Conservation (phyloP, 345 rosid species). For the Populus davidiana region DNA sequence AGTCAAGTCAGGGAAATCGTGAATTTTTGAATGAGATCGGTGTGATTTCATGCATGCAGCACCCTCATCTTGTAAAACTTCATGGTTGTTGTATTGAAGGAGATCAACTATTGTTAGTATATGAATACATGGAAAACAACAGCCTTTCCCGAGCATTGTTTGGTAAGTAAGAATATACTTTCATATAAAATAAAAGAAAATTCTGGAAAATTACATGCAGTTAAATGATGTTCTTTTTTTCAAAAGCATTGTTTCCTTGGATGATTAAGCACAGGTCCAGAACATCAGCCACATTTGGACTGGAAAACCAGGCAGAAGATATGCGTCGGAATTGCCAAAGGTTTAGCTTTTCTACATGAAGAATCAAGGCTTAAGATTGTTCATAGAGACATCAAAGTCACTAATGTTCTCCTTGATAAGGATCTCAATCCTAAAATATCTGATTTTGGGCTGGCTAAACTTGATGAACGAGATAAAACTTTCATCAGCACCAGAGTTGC, state of each 20-base stretch:
- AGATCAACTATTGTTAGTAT: slow-evolving; percentile 12
- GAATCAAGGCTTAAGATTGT: slow-evolving; percentile 14
- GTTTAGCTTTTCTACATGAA: slow-evolving; percentile 14
- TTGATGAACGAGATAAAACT: slow-evolving; percentile 7
- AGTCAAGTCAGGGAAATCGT: slow-evolving; percentile 22
- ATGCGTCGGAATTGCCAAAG: slow-evolving; percentile 22
- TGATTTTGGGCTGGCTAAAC: slow-evolving; percentile 23
- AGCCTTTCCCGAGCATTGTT: slow-evolving; percentile 11
- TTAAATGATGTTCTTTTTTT: background rate
- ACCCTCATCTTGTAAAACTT: slow-evolving; percentile 21
- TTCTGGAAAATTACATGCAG: background rate
- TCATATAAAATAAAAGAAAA: background rate
- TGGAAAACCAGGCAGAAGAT: slow-evolving; percentile 17
- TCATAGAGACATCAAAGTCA: slow-evolving; percentile 21
- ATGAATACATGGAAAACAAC: slow-evolving; percentile 22
- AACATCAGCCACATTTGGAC: background rate
- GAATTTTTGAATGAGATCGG: slow-evolving; percentile 24
- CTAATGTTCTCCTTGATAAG: slow-evolving; percentile 18
- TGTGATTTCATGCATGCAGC: slow-evolving; percentile 10
- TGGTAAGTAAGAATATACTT: background rate
- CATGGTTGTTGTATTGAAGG: slow-evolving; percentile 18
- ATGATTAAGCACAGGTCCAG: background rate
- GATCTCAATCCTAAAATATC: slow-evolving; percentile 14
- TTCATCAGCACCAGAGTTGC: slow-evolving; percentile 24
- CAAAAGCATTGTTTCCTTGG: background rate